Percentiles rank a stretch among this genome's conserved stretches.
Conservation (phyloP, 148 eudicot genomes). For the Persicaria maculosa region DNA sequence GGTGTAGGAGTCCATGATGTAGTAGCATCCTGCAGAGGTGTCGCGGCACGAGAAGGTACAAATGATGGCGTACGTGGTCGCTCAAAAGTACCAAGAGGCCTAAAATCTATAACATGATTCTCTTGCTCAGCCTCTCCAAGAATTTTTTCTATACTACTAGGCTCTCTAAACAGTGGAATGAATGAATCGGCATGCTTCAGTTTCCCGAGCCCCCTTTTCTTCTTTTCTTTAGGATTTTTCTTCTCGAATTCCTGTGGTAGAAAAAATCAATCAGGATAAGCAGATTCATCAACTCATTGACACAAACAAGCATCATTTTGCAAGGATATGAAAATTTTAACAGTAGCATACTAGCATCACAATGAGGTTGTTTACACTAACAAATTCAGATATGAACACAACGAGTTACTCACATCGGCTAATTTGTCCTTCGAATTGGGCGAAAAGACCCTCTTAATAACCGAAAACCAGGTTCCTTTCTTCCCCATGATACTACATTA, state of each 20-base stretch:
- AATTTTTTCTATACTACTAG: conserved; percentile 95
- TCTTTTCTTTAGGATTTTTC: conserved; percentile 66
- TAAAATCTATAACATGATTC: conserved; percentile 31
- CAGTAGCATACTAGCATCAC: background rate
- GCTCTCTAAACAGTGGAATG: conserved; percentile 68
- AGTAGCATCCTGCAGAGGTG: conserved; percentile 21
- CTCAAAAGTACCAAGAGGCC: conserved; percentile 41
- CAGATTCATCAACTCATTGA: background rate
- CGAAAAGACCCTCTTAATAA: conserved; percentile 71
- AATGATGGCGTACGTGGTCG: conserved; percentile 36
- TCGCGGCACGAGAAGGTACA: conserved; percentile 30
- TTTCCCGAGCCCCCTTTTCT: conserved; percentile 52
- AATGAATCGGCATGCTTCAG: conserved; percentile 72
- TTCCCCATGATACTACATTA: conserved; percentile 88
- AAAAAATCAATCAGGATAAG: background rate
- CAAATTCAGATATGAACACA: background rate
- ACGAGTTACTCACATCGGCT: conserved; percentile 45
- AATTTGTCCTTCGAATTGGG: conserved; percentile 78
- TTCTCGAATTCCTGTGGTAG: conserved; percentile 55
- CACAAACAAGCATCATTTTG: background rate
- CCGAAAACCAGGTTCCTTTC: conserved; percentile 99
- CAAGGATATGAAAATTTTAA: background rate
- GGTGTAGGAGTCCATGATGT: conserved; percentile 25
- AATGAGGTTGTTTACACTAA: background rate
- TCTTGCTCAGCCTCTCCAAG: conserved; percentile 67